These are phyloP conservation scores for Westerdykella ornata DNA, from an alignment of 2,329 filamentous ascomycete genomes.

Conservation along the genomic window DNA sequence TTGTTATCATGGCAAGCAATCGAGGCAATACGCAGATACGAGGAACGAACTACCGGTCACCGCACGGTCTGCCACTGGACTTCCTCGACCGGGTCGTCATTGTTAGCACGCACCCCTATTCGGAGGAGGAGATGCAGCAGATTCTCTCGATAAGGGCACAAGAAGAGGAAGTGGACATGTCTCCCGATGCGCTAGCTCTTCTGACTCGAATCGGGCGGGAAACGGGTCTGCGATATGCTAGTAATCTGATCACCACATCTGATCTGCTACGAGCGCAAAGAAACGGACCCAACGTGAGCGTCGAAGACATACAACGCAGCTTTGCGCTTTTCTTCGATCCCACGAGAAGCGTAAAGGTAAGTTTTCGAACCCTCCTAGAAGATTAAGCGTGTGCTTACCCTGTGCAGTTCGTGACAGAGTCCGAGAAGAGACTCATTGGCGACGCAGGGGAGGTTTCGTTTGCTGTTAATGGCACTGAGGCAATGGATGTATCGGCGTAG, in stretches of 20 bases:
- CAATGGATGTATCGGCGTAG: conserved; percentile 57
- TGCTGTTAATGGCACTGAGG: conserved; percentile 51
- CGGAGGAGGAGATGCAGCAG: conserved; percentile 76
- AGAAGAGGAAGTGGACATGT: conserved; percentile 92
- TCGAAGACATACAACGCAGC: conserved; percentile 87
- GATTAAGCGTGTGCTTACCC: conserved; percentile 11
- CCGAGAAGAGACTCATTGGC: conserved; percentile 87
- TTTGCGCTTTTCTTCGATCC: conserved; percentile 94
- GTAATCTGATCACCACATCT: conserved; percentile 93
- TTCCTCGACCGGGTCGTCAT: conserved; percentile 95
- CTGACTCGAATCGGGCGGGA: conserved; percentile 95
- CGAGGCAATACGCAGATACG: conserved; percentile 84
- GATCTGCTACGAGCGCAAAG: conserved; percentile 83
- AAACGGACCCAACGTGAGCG: conserved; percentile 71
- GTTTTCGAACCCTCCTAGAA: conserved; percentile 1
- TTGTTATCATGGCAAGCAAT: conserved; percentile 99
- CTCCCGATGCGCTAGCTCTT: conserved; percentile 80
- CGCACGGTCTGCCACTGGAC: conserved; percentile 89
- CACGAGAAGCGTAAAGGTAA: conserved; percentile 66
- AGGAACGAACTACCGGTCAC: conserved; percentile 86
- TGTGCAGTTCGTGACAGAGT: conserved; percentile 69
- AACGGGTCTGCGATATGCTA: conserved; percentile 88
- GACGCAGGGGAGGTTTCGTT: conserved; percentile 77
- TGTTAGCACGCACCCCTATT: conserved; percentile 85
- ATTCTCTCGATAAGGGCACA: conserved; percentile 88